Evolutionary conservation across 1,139 yeast genomes (phyloP).

Genomic region (Starmera stellimalicola): DNA sequence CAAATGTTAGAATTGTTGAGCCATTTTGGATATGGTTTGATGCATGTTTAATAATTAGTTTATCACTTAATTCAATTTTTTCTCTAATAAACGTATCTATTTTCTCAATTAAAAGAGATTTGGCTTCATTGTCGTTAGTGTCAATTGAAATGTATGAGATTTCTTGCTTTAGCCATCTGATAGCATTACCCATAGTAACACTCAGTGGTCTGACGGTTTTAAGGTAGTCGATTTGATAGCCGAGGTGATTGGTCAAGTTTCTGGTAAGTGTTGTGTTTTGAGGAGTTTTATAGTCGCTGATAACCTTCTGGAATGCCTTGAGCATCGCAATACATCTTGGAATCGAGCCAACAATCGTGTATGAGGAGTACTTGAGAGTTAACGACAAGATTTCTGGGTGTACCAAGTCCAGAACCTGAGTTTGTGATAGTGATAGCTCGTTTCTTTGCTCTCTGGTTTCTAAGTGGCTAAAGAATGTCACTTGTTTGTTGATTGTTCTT

Average conservation of each 20-base stretch:
- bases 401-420: conserved; percentile 42
- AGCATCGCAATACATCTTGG: conserved; percentile 82
- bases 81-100: conserved; percentile 81
- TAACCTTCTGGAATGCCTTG: conserved; percentile 73
- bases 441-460: conserved; percentile 77
- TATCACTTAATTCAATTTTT: conserved; percentile 75
- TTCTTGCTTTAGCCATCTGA: conserved; percentile 93
- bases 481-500: conserved; percentile 35
- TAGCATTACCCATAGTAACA: conserved; percentile 95
- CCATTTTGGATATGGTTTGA: conserved; percentile 68
- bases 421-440: conserved; percentile 35
- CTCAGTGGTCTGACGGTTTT: conserved; percentile 89
- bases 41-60: conserved; percentile 76
- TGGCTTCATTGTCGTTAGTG: conserved; percentile 64
- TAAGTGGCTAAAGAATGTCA: conserved; percentile 75
- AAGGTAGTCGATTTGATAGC: conserved; percentile 91
- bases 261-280: conserved; percentile 77
- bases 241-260: conserved; percentile 77
- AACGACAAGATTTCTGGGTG: conserved; percentile 81
- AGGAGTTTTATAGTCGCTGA: conserved; percentile 77
- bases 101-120: conserved; percentile 48
- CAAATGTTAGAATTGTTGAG: conserved; percentile 78
- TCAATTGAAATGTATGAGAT: conserved; percentile 73
- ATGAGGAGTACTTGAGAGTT: conserved; percentile 74
- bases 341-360: conserved; percentile 82